phyloP scores from a whole-genome alignment of 2,329 filamentous ascomycete genomes.

The Colletotrichum sp. region DNA sequence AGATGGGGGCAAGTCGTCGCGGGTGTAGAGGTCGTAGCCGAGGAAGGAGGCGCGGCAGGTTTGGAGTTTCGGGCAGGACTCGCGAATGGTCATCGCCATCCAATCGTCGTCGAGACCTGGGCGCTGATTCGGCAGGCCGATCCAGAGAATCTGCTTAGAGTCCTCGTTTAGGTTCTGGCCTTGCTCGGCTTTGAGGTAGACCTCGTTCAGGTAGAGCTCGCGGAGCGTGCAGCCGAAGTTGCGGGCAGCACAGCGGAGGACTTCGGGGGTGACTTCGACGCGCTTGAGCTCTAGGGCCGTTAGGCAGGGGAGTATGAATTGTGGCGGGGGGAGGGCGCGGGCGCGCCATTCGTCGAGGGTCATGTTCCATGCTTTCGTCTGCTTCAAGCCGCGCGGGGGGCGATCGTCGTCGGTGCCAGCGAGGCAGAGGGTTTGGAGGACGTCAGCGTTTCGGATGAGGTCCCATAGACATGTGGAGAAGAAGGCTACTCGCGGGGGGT shows the following conservation, averaged over 20 bases:
- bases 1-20: constrained; percentile 31
- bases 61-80: constrained; percentile 37
- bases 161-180: constrained; percentile 35
- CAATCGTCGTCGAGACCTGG: constrained; percentile 41
- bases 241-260: constrained; percentile 37
- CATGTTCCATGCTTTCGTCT: constrained; percentile 40
- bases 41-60: constrained; percentile 50
- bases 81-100: constrained; percentile 47
- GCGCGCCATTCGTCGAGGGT: constrained; percentile 44
- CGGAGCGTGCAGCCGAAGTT: constrained; percentile 42
- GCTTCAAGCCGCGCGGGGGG: constrained; percentile 39
- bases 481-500: constrained; percentile 29
- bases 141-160: constrained; percentile 44
- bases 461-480: constrained; percentile 56
- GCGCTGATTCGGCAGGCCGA: constrained; percentile 48
- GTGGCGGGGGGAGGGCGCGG: constrained; percentile 41
- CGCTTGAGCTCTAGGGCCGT: constrained; percentile 49
- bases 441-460: constrained; percentile 48
- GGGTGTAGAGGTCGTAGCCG: constrained; percentile 46
- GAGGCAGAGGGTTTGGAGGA: constrained; percentile 52
- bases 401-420: constrained; percentile 49
- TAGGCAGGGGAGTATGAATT: constrained; percentile 40
- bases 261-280: constrained; percentile 41
- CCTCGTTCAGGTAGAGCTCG: constrained; percentile 51
- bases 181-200: constrained; percentile 49